Evolutionary conservation across 1,284 basidiomycete species (phyloP).

Genomic region (Heterobasidion parviporum): DNA sequence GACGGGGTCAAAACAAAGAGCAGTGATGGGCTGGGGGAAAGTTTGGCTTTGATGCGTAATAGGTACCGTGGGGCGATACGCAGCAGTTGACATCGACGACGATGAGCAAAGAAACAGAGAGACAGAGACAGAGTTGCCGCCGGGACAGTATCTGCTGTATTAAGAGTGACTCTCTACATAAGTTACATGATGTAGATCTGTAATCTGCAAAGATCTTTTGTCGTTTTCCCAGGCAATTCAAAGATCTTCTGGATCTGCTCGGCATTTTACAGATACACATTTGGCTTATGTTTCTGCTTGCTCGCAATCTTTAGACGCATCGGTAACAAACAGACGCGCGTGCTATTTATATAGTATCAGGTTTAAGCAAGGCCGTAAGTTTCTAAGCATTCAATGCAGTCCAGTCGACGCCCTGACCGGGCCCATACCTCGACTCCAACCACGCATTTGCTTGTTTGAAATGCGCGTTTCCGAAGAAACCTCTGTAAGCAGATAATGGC

Average conservation of each 20-base stretch:
- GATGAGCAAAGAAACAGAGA: background rate
- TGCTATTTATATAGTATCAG: too few species aligned
- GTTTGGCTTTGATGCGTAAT: slow-evolving; percentile 27
- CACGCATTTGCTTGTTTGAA: slow-evolving; percentile 46
- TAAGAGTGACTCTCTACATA: too few species aligned
- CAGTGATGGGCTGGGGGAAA: slow-evolving; percentile 52
- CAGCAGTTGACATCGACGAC: slow-evolving; percentile 25
- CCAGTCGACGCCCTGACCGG: slow-evolving; percentile 35
- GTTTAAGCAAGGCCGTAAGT: background rate
- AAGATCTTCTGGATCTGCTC: too few species aligned
- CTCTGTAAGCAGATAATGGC: slow-evolving; percentile 42
- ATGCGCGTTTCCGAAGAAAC: slow-evolving; percentile 54
- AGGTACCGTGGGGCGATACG: slow-evolving; percentile 28
- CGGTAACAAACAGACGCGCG: too few species aligned
- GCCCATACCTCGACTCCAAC: slow-evolving; percentile 32
- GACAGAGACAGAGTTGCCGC: too few species aligned
- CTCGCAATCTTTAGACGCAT: too few species aligned
- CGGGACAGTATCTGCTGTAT: too few species aligned
- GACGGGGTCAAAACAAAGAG: slow-evolving; percentile 83
- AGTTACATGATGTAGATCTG: too few species aligned
- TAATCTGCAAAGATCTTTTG: too few species aligned
- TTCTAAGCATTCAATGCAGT: slow-evolving; percentile 5
- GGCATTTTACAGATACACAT: too few species aligned
- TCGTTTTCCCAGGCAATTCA: too few species aligned
- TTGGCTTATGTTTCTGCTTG: too few species aligned